Evolutionary conservation across 116 monocot species (phyloP), one percentile per base, ranked within the genome.

Genomic region (Zostera marina): DNA sequence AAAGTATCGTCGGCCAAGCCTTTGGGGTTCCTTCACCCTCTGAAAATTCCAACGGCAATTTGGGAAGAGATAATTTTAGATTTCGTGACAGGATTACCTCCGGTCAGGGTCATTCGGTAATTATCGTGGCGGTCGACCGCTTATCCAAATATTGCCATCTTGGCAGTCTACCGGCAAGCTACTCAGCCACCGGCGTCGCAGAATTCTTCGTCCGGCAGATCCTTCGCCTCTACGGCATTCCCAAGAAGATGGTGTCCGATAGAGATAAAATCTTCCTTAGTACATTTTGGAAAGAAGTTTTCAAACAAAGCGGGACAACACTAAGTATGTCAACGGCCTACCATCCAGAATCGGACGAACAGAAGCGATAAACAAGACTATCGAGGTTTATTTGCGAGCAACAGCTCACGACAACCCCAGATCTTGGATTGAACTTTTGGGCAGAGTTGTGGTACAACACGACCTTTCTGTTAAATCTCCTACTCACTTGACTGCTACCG

Each of bases 391-490:
- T 15, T 13, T 62, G 0, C 10, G 25, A 0, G 25, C 24, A 8
- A 47, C 38, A 1, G 5, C 7, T n/a, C 15, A 8, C 15, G 26
- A 62, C 0, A 24, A 62, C 11, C 25, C 10, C 2, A 0, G 25
- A 1, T 13, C 11, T 0, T 62, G 62, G 62, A 7, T 0, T 10
- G 10, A 60, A 11, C 44, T 16, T 20, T 0, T 62, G n/a, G 62
- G 47, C 57, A 0, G 59, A 68, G 14, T 74, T 1, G 12, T 63
- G 58, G 42, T 68, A 63, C 41, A 68, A 68, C 7, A 1, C 12
- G 16, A 2, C 53, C 65, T 0, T 43, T 26, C 3, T n/a, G n/a
- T n/a, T n/a, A n/a, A n/a, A n/a, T n/a, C n/a, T n/a, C n/a, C n/a
- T n/a, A n/a, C n/a, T n/a, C n/a, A n/a, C n/a, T n/a, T n/a, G n/a